Base-by-base conservation (phyloP, 116 monocot genomes). In the Zostera marina region DNA sequence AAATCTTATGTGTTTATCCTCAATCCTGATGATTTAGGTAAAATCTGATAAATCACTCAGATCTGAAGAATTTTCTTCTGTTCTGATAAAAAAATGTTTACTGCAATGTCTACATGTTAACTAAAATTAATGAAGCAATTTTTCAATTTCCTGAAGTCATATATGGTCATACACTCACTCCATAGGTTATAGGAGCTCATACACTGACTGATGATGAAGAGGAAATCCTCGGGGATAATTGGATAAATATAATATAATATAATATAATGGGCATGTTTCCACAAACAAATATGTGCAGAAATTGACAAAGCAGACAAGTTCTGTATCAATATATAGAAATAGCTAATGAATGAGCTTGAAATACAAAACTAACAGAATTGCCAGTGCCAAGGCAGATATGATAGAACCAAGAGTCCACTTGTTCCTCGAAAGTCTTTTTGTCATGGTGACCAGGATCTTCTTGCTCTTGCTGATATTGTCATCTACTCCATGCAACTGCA, bases 401-500 rank as follows among this genome's bases (percentile, higher is more conserved):
- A 81, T 60, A 39, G 66, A 53, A 41, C 76, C 80, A 13, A 76
- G 66, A 16, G 72, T 73, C 81, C 81, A 76, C 47, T 76, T 81
- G 56, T 76, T 81, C 64, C 61, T 70, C 47, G 64, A 54, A 56
- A 72, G 68, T 60, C 77, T 63, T 68, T 58, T 77, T 11, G 77
- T 67, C 84, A 84, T 84, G 61, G 68, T 53, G 1, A 80, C 26
- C 23, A 84, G 71, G 44, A 80, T 66, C 59, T 72, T 84, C 49
- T 67, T 79, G 63, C 80, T 84, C 54, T 84, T 84, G 24, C 76
- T 71, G 10, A 84, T 63, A 40, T 84, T 76, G 65, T 84, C 84
- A 56, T 84, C 84, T 62, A 79, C 84, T 1, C 74, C 79, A 49
- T 84, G 76, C n/a, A 80, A 59, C 84, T 80, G 76, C 39, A 65